These are phyloP conservation scores for Bretziella fagacearum DNA, from an alignment of 2,329 filamentous ascomycete genomes.

Conservation along the genomic window DNA sequence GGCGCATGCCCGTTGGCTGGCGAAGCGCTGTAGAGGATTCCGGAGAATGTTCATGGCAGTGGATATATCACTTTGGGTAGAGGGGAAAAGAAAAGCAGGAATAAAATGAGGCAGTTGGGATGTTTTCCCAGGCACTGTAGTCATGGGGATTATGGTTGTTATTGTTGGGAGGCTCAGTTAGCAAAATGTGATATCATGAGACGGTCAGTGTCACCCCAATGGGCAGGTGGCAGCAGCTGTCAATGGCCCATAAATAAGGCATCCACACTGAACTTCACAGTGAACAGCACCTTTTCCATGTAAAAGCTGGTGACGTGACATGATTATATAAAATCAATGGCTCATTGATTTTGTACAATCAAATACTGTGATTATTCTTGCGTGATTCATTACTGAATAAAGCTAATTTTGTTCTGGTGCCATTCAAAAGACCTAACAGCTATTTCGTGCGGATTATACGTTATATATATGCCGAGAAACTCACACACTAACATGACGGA, in stretches of 20 bases:
- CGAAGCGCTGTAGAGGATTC: constrained; percentile 10
- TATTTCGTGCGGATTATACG: too few species aligned
- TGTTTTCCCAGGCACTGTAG: neutral
- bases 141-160: too few species aligned
- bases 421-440: too few species aligned
- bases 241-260: neutral
- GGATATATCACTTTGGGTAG: neutral
- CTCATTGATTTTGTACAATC: too few species aligned
- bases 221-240: constrained; percentile 1
- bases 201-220: constrained; percentile 3
- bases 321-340: too few species aligned
- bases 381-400: too few species aligned
- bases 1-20: constrained; percentile 9
- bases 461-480: too few species aligned
- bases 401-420: too few species aligned
- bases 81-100: neutral
- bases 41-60: constrained; percentile 13
- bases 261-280: neutral
- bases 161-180: neutral
- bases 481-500: too few species aligned
- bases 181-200: neutral
- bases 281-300: too few species aligned
- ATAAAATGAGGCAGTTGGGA: neutral
- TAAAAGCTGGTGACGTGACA: too few species aligned
- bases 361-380: too few species aligned